These are phyloP conservation scores for Cyclospora cayetanensis DNA, from an alignment of 169 alveolate species.

Conservation along the genomic window DNA sequence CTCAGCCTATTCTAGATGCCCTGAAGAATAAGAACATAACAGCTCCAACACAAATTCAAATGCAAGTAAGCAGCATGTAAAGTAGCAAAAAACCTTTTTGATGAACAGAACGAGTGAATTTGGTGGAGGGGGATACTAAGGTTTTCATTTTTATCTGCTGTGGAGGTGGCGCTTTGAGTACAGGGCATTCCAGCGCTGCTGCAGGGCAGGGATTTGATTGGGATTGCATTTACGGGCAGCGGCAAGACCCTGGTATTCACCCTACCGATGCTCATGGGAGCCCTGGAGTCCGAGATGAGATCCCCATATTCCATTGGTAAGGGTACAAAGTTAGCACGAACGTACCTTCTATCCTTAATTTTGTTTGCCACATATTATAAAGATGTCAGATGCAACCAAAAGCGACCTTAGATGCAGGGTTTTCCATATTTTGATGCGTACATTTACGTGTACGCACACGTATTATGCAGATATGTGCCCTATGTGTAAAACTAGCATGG, in stretches of 20 bases:
- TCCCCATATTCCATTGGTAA: slow-evolving; percentile 70
- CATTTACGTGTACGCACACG: too few species aligned
- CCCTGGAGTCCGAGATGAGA: slow-evolving; percentile 88
- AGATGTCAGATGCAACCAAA: too few species aligned
- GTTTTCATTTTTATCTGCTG: not conserved
- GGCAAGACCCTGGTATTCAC: slow-evolving; percentile 94
- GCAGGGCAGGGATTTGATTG: slow-evolving; percentile 92
- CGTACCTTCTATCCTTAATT: too few species aligned
- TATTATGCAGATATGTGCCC: too few species aligned
- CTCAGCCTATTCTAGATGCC: slow-evolving; percentile 87
- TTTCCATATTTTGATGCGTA: too few species aligned
- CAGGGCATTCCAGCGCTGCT: slow-evolving; percentile 91
- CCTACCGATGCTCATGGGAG: slow-evolving; percentile 91
- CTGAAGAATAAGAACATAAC: slow-evolving; percentile 87
- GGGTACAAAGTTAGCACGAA: too few species aligned
- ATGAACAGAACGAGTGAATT: not conserved
- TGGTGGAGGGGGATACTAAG: too few species aligned
- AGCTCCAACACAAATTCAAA: slow-evolving; percentile 94
- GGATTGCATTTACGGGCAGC: slow-evolving; percentile 94
- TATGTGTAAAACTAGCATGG: too few species aligned
- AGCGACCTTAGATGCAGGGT: too few species aligned
- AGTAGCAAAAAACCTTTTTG: not conserved
- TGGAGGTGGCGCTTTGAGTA: not conserved
- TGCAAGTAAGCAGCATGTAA: slow-evolving; percentile 74
- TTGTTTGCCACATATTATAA: too few species aligned